Evolutionary conservation across 305 asterid species (phyloP), one percentile per base, ranked within the genome.

Genomic region (Coffea humblotiana): DNA sequence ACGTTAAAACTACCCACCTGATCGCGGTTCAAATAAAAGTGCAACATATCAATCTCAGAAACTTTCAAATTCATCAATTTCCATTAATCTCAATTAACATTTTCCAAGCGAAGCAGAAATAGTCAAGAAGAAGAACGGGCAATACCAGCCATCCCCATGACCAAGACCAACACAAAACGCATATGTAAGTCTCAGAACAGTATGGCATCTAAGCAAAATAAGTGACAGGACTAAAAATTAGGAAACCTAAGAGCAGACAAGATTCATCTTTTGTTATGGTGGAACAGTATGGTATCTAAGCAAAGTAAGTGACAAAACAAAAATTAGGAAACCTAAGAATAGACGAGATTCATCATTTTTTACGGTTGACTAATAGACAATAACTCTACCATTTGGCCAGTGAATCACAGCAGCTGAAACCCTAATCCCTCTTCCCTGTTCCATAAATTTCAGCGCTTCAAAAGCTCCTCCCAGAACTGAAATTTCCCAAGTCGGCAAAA

Each of bases 331-430:
- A 32, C 8, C 37, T 4, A 23, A 68, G 29, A 25, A 21, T 23
- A 27, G 4, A 21, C 2, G 25, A 15, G 37, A 66, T 49, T 49
- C 54, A 49, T 49, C 15, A 9, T 49, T 49, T 49, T 14, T 49
- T 40, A 49, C 1, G 21, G 70, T 4, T 14, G 18, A 27, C 18
- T 27, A 63, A 35, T 16, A 54, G 7, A 73, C 16, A 65, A 51
- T 58, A 49, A 72, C 35, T 48, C 56, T 49, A 77, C 65, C 75
- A 72, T 64, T 48, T 11, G 13, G 49, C 43, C n/a, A 72, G 23
- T 37, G n/a, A 82, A 14, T 25, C 32, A 25, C 79, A 47, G 12
- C 23, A 67, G 51, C 60, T 68, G 70, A 74, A 71, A 43, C 54
- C 48, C 64, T 54, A 27, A 58, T 64, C 65, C 2, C 66, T 14